These are phyloP conservation scores for Dendrobium officinale DNA, from an alignment of 106 monocot species.

Conservation along the genomic window DNA sequence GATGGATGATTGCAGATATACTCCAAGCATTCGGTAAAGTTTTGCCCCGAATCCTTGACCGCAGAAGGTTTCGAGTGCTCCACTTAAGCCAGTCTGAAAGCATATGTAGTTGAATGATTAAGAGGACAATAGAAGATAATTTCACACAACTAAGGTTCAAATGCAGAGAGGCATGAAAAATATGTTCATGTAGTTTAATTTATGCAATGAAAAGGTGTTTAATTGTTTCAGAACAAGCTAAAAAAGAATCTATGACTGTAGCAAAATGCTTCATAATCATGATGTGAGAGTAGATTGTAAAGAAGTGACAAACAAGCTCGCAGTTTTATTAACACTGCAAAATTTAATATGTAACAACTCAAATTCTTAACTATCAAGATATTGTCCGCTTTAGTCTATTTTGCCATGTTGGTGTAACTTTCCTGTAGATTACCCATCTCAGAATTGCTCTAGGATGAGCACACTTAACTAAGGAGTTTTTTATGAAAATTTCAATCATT, in stretches of 20 bases:
- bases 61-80: constrained; percentile 74
- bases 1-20: constrained; percentile 21
- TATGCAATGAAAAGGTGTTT: neutral
- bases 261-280: neutral
- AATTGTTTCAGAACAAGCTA: neutral
- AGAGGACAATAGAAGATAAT: neutral
- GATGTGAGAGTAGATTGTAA: neutral
- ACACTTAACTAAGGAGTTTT: too few species aligned
- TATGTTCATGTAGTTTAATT: neutral
- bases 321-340: neutral
- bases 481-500: too few species aligned
- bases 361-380: too few species aligned
- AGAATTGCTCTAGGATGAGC: too few species aligned
- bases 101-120: neutral
- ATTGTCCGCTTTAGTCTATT: too few species aligned
- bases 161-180: neutral
- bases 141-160: too few species aligned
- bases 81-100: constrained; percentile 68
- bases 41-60: constrained; percentile 66
- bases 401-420: too few species aligned
- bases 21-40: constrained; percentile 47
- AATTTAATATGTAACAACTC: neutral
- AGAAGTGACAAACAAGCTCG: neutral
- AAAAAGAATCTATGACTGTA: neutral
- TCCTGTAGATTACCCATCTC: too few species aligned